A percentile compares a stretch with the other conserved stretches of the same genome.
phyloP scores from a whole-genome alignment of 331 rosid species.

The Cucumis variabilis region DNA sequence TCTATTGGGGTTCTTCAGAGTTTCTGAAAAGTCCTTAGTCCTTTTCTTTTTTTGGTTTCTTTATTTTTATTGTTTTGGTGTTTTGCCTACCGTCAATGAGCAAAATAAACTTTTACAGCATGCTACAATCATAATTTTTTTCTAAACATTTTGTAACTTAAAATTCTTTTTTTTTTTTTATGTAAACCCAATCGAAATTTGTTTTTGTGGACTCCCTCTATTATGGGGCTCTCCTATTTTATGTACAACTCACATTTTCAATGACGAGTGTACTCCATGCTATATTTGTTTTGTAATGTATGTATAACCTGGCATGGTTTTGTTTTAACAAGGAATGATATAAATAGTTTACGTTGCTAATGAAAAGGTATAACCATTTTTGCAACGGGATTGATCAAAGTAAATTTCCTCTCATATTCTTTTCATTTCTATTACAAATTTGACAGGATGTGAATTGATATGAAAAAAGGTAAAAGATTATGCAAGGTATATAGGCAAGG shows the following conservation, averaged over 20 bases:
- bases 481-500: too few species aligned
- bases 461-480: too few species aligned
- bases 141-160: too few species aligned
- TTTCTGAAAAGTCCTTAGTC: background rate
- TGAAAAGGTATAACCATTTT: conserved; percentile 92
- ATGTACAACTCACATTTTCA: conserved; percentile 2
- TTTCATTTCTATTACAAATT: too few species aligned
- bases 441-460: too few species aligned
- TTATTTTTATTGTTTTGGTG: background rate
- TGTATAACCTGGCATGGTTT: conserved; percentile 32
- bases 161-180: too few species aligned
- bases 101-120: too few species aligned
- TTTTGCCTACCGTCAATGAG: too few species aligned
- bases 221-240: background rate
- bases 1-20: background rate
- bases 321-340: conserved; percentile 69
- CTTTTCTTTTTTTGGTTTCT: background rate
- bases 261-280: background rate
- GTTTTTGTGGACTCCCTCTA: background rate
- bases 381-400: conserved; percentile 97
- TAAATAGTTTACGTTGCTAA: conserved; percentile 93
- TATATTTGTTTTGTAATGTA: background rate
- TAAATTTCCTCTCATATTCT: conserved; percentile 30
- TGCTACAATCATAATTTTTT: too few species aligned
- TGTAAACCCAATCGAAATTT: too few species aligned